Conservation (phyloP, 192 early-diverging fungal genomes). For the Diversispora eburnea region DNA sequence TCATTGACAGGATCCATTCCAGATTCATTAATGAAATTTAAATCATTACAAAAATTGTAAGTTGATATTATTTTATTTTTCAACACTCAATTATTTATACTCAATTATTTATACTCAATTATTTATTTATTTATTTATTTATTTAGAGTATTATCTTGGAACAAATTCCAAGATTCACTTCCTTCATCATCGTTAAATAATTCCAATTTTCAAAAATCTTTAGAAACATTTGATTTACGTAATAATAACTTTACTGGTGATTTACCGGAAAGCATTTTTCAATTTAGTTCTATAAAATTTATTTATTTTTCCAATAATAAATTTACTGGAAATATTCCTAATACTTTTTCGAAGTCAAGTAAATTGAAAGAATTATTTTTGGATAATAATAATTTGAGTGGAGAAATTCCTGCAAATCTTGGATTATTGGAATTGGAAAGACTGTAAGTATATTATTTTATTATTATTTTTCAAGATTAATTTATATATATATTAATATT, state of each 20-base stretch:
- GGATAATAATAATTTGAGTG: slow-evolving; percentile 15
- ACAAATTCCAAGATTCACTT: neutral
- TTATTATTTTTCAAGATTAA: neutral
- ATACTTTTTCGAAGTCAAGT: neutral
- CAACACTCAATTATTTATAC: neutral
- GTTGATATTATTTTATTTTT: too few relatives aligned
- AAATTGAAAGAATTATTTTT: slow-evolving; percentile 6
- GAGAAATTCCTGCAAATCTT: slow-evolving; percentile 10
- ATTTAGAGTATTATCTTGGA: neutral
- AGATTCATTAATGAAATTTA: neutral
- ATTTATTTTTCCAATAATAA: neutral
- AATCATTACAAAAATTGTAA: neutral
- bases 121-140: neutral
- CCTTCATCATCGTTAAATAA: neutral
- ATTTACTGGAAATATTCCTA: slow-evolving; percentile 6
- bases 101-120: neutral
- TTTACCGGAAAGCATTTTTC: neutral
- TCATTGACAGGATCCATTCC: slow-evolving; percentile 7
- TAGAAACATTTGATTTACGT: neutral
- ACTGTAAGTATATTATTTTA: slow-evolving; percentile 14
- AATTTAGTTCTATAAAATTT: neutral
- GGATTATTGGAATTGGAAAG: neutral
- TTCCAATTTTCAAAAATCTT: neutral
- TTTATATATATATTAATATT: too few relatives aligned
- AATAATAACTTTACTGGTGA: neutral